Percentiles rank a stretch among this genome's conserved stretches.
Conservation (phyloP, 129 eudicot genomes). For the Pseudognaphalium luteoalbum region DNA sequence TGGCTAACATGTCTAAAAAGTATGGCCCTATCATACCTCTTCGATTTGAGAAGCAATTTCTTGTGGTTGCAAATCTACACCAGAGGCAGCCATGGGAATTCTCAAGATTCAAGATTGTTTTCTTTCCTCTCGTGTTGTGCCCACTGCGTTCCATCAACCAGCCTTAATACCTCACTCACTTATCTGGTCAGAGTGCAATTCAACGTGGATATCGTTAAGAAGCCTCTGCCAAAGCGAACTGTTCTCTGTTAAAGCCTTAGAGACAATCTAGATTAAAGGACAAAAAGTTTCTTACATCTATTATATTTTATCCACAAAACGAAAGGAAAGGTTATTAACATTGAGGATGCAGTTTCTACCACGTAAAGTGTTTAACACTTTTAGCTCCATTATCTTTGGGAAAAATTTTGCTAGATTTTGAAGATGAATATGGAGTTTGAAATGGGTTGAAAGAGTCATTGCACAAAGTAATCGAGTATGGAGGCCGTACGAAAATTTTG, state of each 20-base stretch:
- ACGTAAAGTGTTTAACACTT: conserved; percentile 25
- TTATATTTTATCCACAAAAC: conserved; percentile 20
- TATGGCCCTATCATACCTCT: not conserved
- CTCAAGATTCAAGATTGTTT: not conserved
- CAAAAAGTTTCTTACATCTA: conserved; percentile 21
- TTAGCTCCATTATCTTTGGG: conserved; percentile 17
- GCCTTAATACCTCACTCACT: not conserved
- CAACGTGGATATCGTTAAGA: not conserved
- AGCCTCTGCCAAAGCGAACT: not conserved
- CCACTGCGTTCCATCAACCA: not conserved
- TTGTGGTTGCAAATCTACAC: not conserved
- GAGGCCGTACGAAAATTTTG: too few species aligned
- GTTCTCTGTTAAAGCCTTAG: conserved; percentile 32
- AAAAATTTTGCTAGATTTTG: conserved; percentile 26
- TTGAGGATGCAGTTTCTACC: conserved; percentile 31
- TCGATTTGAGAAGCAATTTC: not conserved
- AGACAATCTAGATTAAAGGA: conserved; percentile 23
- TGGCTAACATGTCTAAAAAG: not conserved
- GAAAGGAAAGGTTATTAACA: conserved; percentile 30
- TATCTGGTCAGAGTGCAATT: not conserved
- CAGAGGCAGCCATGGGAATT: not conserved
- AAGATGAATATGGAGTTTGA: conserved; percentile 11
- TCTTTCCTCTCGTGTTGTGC: not conserved
- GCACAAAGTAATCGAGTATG: conserved; percentile 16
- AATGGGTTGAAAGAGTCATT: conserved; percentile 14